Percentiles rank a stretch among this genome's conserved stretches.
Evolutionary conservation across 805 yeast genomes (phyloP).

Genomic region (Nakazawaea sp.): DNA sequence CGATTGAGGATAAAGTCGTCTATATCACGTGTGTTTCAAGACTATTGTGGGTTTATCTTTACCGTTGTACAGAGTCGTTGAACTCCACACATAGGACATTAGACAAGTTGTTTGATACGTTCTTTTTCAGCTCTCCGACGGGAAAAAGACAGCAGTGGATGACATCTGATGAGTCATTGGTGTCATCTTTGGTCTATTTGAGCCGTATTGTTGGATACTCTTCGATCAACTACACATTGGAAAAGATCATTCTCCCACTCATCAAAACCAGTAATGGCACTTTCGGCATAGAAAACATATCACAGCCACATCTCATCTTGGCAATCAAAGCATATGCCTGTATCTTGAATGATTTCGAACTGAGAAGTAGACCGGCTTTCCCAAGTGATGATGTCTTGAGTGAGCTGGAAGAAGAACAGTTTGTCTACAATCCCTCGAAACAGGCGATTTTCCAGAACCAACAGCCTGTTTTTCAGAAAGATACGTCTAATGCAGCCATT

Average conservation of each 20-base stretch:
- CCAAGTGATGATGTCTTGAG: conserved; percentile 49
- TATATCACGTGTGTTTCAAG: conserved; percentile 64
- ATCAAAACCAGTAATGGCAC: conserved; percentile 51
- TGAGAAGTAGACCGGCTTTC: conserved; percentile 60
- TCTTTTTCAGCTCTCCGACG: conserved; percentile 29
- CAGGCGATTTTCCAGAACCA: conserved; percentile 17
- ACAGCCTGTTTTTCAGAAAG: conserved; percentile 33
- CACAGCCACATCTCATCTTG: conserved; percentile 65
- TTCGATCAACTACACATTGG: conserved; percentile 73
- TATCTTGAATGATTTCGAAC: conserved; percentile 57
- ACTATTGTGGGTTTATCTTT: conserved; percentile 83
- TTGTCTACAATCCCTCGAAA: not conserved
- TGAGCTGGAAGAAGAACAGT: not conserved
- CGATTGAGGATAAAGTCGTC: conserved; percentile 42
- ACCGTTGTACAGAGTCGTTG: conserved; percentile 80
- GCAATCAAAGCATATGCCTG: conserved; percentile 66
- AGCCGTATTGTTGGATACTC: conserved; percentile 75
- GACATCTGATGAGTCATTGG: conserved; percentile 50
- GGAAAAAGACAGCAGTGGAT: conserved; percentile 71
- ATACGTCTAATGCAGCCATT: conserved; percentile 37
- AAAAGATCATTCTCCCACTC: conserved; percentile 67
- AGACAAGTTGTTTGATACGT: conserved; percentile 53
- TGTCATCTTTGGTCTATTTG: conserved; percentile 63
- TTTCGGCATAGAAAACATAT: conserved; percentile 47
- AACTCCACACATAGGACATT: conserved; percentile 80